Evolutionary conservation across 2,329 filamentous ascomycete species (phyloP).

Genomic region (Aureobasidium sp.): DNA sequence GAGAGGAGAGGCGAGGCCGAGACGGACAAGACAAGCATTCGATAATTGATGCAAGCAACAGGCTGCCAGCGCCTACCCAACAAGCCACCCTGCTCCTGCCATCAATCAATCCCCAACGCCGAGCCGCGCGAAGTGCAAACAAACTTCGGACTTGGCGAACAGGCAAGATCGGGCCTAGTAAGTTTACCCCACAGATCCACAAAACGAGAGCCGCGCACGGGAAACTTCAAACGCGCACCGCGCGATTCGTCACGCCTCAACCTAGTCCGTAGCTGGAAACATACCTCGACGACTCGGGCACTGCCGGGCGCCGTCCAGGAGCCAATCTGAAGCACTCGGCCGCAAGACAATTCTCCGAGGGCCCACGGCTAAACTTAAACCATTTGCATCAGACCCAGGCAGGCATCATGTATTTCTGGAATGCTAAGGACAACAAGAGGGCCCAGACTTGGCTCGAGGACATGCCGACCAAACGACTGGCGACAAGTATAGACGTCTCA

Average conservation of each 20-base stretch:
- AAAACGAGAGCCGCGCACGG: background rate
- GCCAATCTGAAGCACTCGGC: background rate
- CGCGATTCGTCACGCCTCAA: background rate
- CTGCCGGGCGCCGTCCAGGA: background rate
- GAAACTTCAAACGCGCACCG: background rate
- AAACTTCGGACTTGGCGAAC: conserved; percentile 6
- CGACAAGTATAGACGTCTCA: background rate
- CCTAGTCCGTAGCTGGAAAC: background rate
- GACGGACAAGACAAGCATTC: background rate
- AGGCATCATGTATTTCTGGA: conserved; percentile 6
- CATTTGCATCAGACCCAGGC: background rate
- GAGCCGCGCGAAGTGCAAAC: conserved; percentile 3
- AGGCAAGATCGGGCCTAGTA: background rate
- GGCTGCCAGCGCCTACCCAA: background rate
- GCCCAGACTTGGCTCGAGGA: background rate
- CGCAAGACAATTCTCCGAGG: background rate
- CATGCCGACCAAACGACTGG: background rate
- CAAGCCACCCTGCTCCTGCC: background rate
- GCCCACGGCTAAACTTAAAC: background rate
- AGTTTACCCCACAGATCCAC: background rate
- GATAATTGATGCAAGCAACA: conserved; percentile 5
- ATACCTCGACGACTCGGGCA: background rate
- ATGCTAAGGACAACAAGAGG: background rate
- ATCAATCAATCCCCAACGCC: background rate
- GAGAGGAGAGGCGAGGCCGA: background rate